Conservation (phyloP, 192 early-diverging fungal species). For the Coemansia sp. region DNA sequence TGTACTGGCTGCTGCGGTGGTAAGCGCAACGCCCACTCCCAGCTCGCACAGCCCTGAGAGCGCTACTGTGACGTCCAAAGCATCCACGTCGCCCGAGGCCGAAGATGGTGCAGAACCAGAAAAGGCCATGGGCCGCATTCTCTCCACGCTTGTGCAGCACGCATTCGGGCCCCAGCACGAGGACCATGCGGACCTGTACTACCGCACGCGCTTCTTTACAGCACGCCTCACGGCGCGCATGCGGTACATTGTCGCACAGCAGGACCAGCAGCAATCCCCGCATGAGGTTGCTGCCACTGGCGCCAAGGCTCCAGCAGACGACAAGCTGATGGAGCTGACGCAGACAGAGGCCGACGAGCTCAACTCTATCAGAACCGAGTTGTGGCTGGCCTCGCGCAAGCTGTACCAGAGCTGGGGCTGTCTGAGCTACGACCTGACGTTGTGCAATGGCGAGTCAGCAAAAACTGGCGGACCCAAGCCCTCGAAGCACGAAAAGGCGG, state of each 20-base stretch:
- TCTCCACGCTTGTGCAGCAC: constrained; percentile 22
- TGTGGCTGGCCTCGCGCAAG: constrained; percentile 39
- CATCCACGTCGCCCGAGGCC: not conserved
- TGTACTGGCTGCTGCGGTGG: not conserved
- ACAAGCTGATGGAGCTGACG: constrained; percentile 6
- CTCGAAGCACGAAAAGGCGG: constrained; percentile 13
- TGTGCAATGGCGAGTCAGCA: constrained; percentile 19
- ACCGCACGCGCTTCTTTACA: constrained; percentile 41
- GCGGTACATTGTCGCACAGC: constrained; percentile 25
- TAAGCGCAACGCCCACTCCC: not conserved
- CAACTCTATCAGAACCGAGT: constrained; percentile 27
- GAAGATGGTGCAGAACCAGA: not conserved
- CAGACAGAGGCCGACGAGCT: constrained; percentile 35
- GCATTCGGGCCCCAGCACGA: constrained; percentile 28
- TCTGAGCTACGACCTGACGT: constrained; percentile 41
- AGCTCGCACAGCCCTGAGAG: not conserved
- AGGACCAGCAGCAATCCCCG: not conserved
- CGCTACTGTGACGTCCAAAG: not conserved
- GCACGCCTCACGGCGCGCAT: constrained; percentile 39
- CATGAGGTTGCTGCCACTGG: not conserved
- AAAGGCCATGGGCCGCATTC: constrained; percentile 12
- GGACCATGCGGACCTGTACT: constrained; percentile 30
- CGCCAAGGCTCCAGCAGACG: not conserved
- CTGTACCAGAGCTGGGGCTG: constrained; percentile 39
- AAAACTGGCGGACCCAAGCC: constrained; percentile 11